phyloP scores from a whole-genome alignment of 208 protist species.

The Herpetomonas samuelpessoai region DNA sequence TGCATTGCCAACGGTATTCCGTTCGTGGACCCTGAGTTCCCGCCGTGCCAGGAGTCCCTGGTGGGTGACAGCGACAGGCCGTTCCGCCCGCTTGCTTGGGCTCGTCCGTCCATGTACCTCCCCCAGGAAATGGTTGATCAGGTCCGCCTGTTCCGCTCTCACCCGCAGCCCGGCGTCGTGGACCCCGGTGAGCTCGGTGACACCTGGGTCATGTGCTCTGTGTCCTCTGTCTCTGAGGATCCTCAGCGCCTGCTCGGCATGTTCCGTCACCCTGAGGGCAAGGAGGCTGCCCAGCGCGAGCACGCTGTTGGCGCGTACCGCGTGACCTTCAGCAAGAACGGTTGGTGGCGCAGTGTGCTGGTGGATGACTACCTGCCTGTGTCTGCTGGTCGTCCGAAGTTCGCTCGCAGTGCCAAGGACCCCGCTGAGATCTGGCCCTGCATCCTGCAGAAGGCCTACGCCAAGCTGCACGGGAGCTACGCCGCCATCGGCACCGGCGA shows the following conservation, averaged over 20 bases:
- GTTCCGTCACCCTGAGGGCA: slow-evolving; percentile 67
- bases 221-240: slow-evolving; percentile 53
- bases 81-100: slow-evolving; percentile 63
- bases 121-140: slow-evolving; percentile 50
- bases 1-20: slow-evolving; percentile 45
- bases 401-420: slow-evolving; percentile 48
- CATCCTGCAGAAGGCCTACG: slow-evolving; percentile 88
- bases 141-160: slow-evolving; percentile 67
- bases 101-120: slow-evolving; percentile 52
- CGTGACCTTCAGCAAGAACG: slow-evolving; percentile 78
- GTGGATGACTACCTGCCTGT: slow-evolving; percentile 82
- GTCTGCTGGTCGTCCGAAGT: slow-evolving; percentile 53
- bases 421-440: slow-evolving; percentile 78
- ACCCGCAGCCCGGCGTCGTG: slow-evolving; percentile 60
- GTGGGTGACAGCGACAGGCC: too few species aligned
- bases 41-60: slow-evolving; percentile 58
- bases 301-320: slow-evolving; percentile 65
- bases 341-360: slow-evolving; percentile 77
- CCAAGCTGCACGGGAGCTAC: slow-evolving; percentile 87
- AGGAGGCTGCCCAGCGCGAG: slow-evolving; percentile 49
- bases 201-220: slow-evolving; percentile 75
- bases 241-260: slow-evolving; percentile 36
- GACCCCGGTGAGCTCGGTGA: slow-evolving; percentile 74
- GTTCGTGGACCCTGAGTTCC: slow-evolving; percentile 72
- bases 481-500: slow-evolving; percentile 72